Percentiles rank a stretch among this genome's conserved stretches.
Conservation (phyloP, 306 rosid species). For the Boehmeria nivea region DNA sequence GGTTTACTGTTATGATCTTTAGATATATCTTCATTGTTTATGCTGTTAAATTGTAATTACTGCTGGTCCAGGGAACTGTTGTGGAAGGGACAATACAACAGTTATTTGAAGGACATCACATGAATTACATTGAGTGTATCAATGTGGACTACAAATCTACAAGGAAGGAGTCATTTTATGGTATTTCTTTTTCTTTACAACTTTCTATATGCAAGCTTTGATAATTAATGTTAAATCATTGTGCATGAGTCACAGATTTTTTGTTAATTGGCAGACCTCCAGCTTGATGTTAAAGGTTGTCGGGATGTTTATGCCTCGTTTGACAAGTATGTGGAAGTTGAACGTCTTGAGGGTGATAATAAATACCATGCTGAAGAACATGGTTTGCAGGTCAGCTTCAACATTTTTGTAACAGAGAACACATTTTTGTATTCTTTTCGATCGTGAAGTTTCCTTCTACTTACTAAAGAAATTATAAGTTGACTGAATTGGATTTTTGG, state of each 20-base stretch:
- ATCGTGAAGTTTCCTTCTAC: not conserved
- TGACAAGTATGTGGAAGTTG: constrained; percentile 92
- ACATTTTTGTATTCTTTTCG: not conserved
- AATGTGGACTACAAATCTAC: constrained; percentile 87
- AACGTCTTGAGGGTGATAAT: constrained; percentile 89
- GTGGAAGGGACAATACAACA: constrained; percentile 95
- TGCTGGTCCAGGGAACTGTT: constrained; percentile 75
- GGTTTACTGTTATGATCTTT: constrained; percentile 11
- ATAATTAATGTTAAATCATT: not conserved
- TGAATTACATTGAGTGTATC: constrained; percentile 93
- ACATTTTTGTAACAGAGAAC: not conserved
- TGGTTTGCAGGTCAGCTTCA: constrained; percentile 73
- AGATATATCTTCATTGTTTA: constrained; percentile 10
- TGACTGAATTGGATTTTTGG: not conserved
- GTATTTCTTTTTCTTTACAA: constrained; percentile 34
- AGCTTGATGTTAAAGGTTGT: constrained; percentile 96
- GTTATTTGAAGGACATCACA: constrained; percentile 94
- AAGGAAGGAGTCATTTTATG: constrained; percentile 93
- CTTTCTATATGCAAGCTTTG: too few species aligned
- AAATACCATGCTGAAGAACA: constrained; percentile 83
- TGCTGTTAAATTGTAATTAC: constrained; percentile 14
- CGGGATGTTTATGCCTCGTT: constrained; percentile 88
- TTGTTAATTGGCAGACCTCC: constrained; percentile 57
- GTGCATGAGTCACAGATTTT: constrained; percentile 3
- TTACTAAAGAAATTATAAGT: not conserved